Base-by-base conservation (phyloP, 1,139 yeast genomes). In the Geotrichum histeridarum region DNA sequence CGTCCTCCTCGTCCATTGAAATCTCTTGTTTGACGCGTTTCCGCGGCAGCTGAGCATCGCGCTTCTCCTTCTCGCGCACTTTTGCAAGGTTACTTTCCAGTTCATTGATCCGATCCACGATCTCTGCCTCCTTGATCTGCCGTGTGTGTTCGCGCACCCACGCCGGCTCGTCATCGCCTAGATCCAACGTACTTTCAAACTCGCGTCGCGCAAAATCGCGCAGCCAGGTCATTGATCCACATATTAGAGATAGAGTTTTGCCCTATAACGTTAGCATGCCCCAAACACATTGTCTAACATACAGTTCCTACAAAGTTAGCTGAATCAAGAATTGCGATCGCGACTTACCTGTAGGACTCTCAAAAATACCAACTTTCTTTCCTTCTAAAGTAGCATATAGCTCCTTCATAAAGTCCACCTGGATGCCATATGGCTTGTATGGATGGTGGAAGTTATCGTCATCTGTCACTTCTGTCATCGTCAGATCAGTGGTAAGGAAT, bases 341-440 rank as follows among this genome's bases (percentile, higher is more conserved):
- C 37, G n/a, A 8, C 54, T 94, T 87, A 2, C 98, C 99, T 0
- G 99, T 91, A 0, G 99, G 98, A 59, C 95, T 85, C 67, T 91
- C 98, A 64, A 91, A 86, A 7, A 91, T 74, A 0, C 95, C 96
- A 1, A 91, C 74, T 65, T 85, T 87, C 66, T 77, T 81, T 43
- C 73, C 70, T 9, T 77, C 76, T 12, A 91, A 74, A 1, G 89
- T 78, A 30, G 79, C 79, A 64, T 86, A 86, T 18, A 93, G 77
- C 32, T 83, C 79, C 45, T 75, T 74, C 98, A 91, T 91, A 59
- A 91, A 78, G 60, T 84, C 80, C 38, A 77, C 50, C 67, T 91
- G 98, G 58, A 91, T 90, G 31, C 75, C 75, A 68, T 91, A 91
- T 0, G 98, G 97, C 51, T 70, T 67, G 64, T 77, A 93, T 0